phyloP scores from a whole-genome alignment of 2,329 filamentous ascomycete species.

The Penicillium corylophilum region DNA sequence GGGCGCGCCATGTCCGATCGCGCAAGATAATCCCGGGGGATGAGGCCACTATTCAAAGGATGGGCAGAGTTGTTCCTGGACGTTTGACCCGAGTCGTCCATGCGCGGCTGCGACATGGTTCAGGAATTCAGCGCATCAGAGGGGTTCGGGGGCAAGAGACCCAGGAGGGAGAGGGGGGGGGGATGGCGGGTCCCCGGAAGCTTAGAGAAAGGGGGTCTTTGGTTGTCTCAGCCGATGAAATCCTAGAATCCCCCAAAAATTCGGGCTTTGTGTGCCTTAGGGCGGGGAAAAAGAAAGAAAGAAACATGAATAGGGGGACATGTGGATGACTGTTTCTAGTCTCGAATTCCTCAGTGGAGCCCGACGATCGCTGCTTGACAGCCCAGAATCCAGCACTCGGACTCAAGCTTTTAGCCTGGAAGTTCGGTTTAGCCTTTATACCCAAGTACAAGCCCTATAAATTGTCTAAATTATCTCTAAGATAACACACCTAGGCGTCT shows the following conservation, averaged over 20 bases:
- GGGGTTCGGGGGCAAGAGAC: slow-evolving; percentile 13
- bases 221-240: slow-evolving; percentile 12
- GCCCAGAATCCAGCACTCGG: neutral
- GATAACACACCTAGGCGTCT: neutral
- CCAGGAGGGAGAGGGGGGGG: slow-evolving; percentile 4
- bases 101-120: slow-evolving; percentile 40
- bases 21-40: slow-evolving; percentile 37
- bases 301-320: neutral
- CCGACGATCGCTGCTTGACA: slow-evolving; percentile 12
- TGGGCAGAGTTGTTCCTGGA: slow-evolving; percentile 14
- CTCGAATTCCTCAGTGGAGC: slow-evolving; percentile 10
- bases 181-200: slow-evolving; percentile 19
- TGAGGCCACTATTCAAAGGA: slow-evolving; percentile 27
- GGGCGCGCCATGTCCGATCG: slow-evolving; percentile 29
- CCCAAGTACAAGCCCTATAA: neutral
- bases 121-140: slow-evolving; percentile 22
- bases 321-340: slow-evolving; percentile 5
- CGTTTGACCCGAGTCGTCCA: slow-evolving; percentile 17
- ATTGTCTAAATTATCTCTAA: neutral
- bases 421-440: neutral
- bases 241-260: neutral
- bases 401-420: neutral
- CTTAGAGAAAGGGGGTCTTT: slow-evolving; percentile 12
- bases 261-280: neutral
- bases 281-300: neutral